Evolutionary conservation across 192 early-diverging fungal species (phyloP), one percentile per base, ranked within the genome.

Genomic region (Phycomyces blakesleeanus): DNA sequence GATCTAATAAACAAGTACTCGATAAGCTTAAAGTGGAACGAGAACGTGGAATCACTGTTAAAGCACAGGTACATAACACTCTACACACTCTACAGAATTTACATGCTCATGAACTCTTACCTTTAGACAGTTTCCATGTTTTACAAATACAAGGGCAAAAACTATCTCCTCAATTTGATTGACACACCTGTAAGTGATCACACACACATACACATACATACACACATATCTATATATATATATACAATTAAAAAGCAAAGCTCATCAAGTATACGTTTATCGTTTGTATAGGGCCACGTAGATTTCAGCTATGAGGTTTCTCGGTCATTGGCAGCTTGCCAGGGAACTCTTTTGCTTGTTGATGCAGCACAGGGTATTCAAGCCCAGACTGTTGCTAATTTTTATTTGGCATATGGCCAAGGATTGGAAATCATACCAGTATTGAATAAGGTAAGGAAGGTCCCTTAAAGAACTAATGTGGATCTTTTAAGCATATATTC

Each of bases 371-470:
- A 98, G 73, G 96, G 96, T 15, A 91, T 98, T 27, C 95, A 98
- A 72, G 96, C 96, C 1, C 96, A 98, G 74, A 98, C 96, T 3
- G 94, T 97, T 12, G 95, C 96, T 21, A 98, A 97, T 77, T 98
- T 95, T 74, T 95, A 87, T 64, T 69, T 97, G 49, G 96, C 96
- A 9, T 95, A 92, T 81, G 86, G 89, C 20, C 82, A 96, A 71
- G 90, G 85, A 14, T 82, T 98, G 63, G 75, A 68, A 15, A 87
- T 98, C 52, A 81, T 98, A 9, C 95, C 96, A 4, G 89, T 96
- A 34, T 72, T 98, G 27, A 98, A 98, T 71, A 98, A 96, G 78
- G 84, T 83, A 74, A 59, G 29, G 8, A 16, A 2, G n/a, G n/a
- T n/a, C n/a, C n/a, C n/a, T n/a, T n/a, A n/a, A n/a, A n/a, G n/a